Conservation (phyloP, 768 basidiomycete genomes). For the Trametes sanguinea region DNA sequence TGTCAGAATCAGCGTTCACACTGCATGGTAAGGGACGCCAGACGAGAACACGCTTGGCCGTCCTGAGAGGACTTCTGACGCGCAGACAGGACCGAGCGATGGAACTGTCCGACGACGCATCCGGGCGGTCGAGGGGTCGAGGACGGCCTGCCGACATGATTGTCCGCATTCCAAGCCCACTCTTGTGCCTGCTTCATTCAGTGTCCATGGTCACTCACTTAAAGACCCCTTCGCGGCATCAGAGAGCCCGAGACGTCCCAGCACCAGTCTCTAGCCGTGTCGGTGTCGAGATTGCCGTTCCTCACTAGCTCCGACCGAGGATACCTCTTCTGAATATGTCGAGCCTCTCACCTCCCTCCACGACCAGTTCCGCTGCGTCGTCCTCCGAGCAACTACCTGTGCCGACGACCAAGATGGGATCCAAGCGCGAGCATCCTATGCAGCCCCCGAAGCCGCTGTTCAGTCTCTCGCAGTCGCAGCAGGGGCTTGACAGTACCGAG, state of each 20-base stretch:
- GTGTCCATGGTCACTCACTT: constrained; percentile 1
- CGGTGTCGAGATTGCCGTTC: constrained; percentile 7
- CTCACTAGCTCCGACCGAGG: constrained; percentile 5
- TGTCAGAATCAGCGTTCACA: constrained; percentile 14
- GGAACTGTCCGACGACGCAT: constrained; percentile 1
- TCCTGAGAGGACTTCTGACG: background rate
- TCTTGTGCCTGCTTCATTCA: constrained; percentile 10
- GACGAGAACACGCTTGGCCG: background rate
- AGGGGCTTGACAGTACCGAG: constrained; percentile 6
- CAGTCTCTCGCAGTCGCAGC: constrained; percentile 7
- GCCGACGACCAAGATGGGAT: constrained; percentile 12
- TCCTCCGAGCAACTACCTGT: constrained; percentile 13
- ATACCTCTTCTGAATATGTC: constrained; percentile 7
- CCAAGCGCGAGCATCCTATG: constrained; percentile 20
- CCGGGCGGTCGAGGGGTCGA: background rate
- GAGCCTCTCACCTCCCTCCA: constrained; percentile 17
- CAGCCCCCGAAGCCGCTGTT: constrained; percentile 22
- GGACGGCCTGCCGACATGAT: constrained; percentile 7
- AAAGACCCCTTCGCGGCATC: constrained; percentile 8
- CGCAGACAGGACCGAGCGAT: constrained; percentile 9
- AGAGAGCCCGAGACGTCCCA: constrained; percentile 5
- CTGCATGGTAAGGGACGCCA: constrained; percentile 10
- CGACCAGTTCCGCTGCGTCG: constrained; percentile 17
- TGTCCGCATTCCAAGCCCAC: constrained; percentile 5
- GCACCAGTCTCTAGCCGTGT: constrained; percentile 1